These are phyloP conservation scores for Teratosphaeria destructans DNA, from an alignment of 2,329 filamentous ascomycete genomes.

Conservation along the genomic window DNA sequence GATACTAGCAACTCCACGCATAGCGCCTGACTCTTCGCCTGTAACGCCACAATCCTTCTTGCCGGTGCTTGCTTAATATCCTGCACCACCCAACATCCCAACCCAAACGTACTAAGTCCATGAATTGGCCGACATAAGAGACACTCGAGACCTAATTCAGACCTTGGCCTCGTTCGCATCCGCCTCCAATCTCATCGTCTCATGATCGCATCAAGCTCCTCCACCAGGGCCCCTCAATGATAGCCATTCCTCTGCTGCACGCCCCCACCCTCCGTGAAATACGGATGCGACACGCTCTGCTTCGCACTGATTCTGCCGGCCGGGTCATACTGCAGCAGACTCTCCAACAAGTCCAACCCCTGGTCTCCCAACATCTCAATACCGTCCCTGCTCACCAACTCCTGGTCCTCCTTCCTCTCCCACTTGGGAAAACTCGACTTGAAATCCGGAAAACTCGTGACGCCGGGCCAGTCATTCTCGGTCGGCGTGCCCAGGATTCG, in stretches of 20 bases:
- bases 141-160: neutral
- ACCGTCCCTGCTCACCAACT: slow-evolving; percentile 53
- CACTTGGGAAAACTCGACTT: slow-evolving; percentile 89
- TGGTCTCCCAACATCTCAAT: slow-evolving; percentile 51
- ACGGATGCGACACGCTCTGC: slow-evolving; percentile 72
- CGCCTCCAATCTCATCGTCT: neutral
- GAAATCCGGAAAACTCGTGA: slow-evolving; percentile 91
- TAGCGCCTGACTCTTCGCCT: too few relatives aligned
- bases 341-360: slow-evolving; percentile 58
- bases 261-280: slow-evolving; percentile 44
- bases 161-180: neutral
- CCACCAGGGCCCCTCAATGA: neutral
- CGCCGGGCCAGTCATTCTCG: slow-evolving; percentile 76
- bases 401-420: slow-evolving; percentile 56
- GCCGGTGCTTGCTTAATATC: too few relatives aligned
- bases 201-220: neutral
- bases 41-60: too few relatives aligned
- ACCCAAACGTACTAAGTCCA: neutral
- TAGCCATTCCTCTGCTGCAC: neutral
- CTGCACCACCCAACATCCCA: too few relatives aligned
- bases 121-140: neutral
- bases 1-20: too few relatives aligned
- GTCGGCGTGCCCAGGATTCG: slow-evolving; percentile 69
- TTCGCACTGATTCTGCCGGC: slow-evolving; percentile 82
- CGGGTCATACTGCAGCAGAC: slow-evolving; percentile 76